Evolutionary conservation across 179 eudicot genomes (phyloP).

Genomic region (Camellia oleifera): DNA sequence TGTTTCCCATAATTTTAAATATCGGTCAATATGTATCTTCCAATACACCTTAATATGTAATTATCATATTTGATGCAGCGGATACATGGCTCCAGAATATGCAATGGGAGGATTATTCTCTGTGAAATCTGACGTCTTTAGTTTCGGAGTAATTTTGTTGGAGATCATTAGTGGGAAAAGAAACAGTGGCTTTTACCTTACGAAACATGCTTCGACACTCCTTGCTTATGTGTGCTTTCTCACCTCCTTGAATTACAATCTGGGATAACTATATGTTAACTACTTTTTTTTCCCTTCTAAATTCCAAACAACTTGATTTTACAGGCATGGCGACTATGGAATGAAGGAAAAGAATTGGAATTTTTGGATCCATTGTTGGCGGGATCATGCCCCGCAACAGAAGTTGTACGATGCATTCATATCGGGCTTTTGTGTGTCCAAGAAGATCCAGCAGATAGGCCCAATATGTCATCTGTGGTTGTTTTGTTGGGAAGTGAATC

Average conservation of each 20-base stretch:
- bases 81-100: constrained; percentile 40
- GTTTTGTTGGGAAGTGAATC: constrained; percentile 9
- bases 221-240: constrained; percentile 24
- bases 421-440: constrained; percentile 33
- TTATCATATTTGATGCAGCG: constrained; percentile 22
- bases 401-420: constrained; percentile 26
- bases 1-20: background rate
- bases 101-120: constrained; percentile 25
- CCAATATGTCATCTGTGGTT: constrained; percentile 9
- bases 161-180: constrained; percentile 29
- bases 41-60: background rate
- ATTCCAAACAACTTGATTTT: background rate
- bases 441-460: constrained; percentile 27
- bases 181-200: constrained; percentile 16
- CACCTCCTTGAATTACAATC: background rate
- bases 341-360: constrained; percentile 11
- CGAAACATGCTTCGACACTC: constrained; percentile 20
- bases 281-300: background rate
- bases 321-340: constrained; percentile 45
- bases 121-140: constrained; percentile 25
- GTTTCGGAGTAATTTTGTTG: constrained; percentile 23
- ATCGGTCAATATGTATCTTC: too few species aligned
- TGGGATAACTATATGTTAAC: background rate
- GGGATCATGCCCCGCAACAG: constrained; percentile 1
- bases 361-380: constrained; percentile 2